Evolutionary conservation across 2,329 filamentous ascomycete genomes (phyloP), one percentile per base, ranked within the genome.

Genomic region (Trichoderma lentiforme): DNA sequence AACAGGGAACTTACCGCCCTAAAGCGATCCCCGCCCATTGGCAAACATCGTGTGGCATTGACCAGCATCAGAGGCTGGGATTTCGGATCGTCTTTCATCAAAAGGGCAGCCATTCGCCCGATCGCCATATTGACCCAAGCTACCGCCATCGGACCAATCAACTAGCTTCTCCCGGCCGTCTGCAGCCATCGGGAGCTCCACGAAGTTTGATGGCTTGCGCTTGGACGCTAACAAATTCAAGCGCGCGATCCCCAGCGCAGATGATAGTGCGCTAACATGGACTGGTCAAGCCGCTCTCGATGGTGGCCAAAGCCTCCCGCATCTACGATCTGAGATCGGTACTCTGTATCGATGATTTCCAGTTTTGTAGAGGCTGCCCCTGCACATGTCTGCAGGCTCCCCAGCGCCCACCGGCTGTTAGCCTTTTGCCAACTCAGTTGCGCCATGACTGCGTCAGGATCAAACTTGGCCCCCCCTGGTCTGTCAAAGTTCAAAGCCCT

Each of bases 71-170:
- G 32, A 69, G 56, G 28, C 66, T 61, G 56, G 53, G 56, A 51
- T 70, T 32, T 47, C 53, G 28, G 69, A 73, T 73, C 72, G 53
- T 12, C 43, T 39, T 60, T 68, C 15, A 18, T 57, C n/a, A 62
- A 63, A 53, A 53, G 6, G 9, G 30, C 58, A 61, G 32, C 58
- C 30, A 63, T 26, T 34, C 6, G 28, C 26, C 71, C 72, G 72
- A 72, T 73, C 70, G 64, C 65, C 47, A 56, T 72, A 36, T 9
- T 26, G 14, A 9, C 28, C 43, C 24, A 43, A 30, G 60, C 56
- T 36, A 14, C 62, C 36, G 56, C 53, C 61, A 73, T 73, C 71
- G 71, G 30, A 34, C 71, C 71, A 72, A 72, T 72, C 71, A 65
- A 28, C 51, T n/a, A 24, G 26, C 12, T 53, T 21, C 24, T 14